Evolutionary conservation across 2,329 filamentous ascomycete species (phyloP).

Genomic region (Rhynchosporium graminicola): DNA sequence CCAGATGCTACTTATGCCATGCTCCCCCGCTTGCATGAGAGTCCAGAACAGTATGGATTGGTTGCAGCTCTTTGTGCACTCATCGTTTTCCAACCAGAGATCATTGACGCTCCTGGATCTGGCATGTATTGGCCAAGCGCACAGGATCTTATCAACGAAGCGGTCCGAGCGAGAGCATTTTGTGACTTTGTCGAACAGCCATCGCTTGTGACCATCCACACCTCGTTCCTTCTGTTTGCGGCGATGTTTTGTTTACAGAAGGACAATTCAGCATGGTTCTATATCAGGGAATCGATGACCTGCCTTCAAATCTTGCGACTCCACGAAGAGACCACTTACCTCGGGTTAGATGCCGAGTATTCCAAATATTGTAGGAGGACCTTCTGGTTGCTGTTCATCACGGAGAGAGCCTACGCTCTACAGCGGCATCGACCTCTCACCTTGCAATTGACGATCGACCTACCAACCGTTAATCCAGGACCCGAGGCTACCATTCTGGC

Average conservation of each 20-base stretch:
- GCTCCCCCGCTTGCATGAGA: conserved; percentile 21
- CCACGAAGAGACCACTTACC: conserved; percentile 39
- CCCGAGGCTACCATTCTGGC: conserved; percentile 38
- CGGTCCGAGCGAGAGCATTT: conserved; percentile 33
- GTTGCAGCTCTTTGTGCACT: conserved; percentile 39
- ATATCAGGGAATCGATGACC: conserved; percentile 39
- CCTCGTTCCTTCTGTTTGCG: conserved; percentile 42
- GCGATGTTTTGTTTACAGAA: conserved; percentile 39
- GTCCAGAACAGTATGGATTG: conserved; percentile 36
- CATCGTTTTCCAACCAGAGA: conserved; percentile 38
- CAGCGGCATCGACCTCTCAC: conserved; percentile 40
- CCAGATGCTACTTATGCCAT: conserved; percentile 28
- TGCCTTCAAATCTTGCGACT: conserved; percentile 38
- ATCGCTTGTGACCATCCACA: conserved; percentile 37
- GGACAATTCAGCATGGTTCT: conserved; percentile 42
- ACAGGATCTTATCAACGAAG: conserved; percentile 35
- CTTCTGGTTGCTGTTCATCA: conserved; percentile 40
- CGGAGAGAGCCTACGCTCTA: conserved; percentile 40
- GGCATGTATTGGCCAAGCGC: conserved; percentile 21
- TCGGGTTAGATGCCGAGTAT: neutral
- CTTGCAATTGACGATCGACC: conserved; percentile 32
- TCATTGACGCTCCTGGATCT: conserved; percentile 21
- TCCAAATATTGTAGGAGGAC: conserved; percentile 34
- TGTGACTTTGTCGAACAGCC: conserved; percentile 37
- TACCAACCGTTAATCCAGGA: conserved; percentile 30